These are phyloP conservation scores for Sugiyamaella marilandica DNA, from an alignment of 805 yeast genomes.

Conservation along the genomic window DNA sequence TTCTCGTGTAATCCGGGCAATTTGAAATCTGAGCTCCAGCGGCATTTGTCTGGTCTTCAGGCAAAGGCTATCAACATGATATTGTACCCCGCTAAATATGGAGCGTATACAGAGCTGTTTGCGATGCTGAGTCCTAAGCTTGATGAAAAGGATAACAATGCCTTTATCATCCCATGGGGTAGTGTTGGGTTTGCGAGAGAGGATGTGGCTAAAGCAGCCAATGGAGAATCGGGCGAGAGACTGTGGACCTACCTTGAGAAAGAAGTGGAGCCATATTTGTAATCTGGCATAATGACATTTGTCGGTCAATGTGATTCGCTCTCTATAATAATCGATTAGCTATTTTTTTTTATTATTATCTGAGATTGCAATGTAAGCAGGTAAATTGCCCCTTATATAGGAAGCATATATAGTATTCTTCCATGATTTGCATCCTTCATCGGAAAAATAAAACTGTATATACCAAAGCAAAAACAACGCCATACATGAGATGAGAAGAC, in stretches of 20 bases:
- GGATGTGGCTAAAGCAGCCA: constrained; percentile 35
- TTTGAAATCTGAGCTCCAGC: constrained; percentile 34
- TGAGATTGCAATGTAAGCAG: too few relatives aligned
- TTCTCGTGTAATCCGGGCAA: constrained; percentile 41
- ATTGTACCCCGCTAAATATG: constrained; percentile 30
- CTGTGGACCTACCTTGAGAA: constrained; percentile 37
- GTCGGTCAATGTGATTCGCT: too few relatives aligned
- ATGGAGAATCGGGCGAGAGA: constrained; percentile 32
- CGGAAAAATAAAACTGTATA: too few relatives aligned
- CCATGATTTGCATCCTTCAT: neutral
- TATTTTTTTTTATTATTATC: too few relatives aligned
- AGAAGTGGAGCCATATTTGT: constrained; percentile 13
- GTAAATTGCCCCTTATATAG: neutral
- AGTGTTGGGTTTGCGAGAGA: constrained; percentile 33
- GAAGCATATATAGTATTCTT: neutral
- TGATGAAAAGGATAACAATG: constrained; percentile 32
- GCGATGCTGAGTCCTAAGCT: constrained; percentile 41
- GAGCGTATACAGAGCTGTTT: constrained; percentile 43
- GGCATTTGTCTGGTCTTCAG: constrained; percentile 18
- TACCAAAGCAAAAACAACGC: too few relatives aligned
- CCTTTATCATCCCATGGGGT: constrained; percentile 43
- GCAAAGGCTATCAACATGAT: constrained; percentile 6
- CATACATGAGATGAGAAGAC: too few relatives aligned
- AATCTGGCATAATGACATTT: too few relatives aligned
- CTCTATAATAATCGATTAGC: too few relatives aligned